Conservation (phyloP, 306 rosid genomes). For the Pyrus betulifolia region DNA sequence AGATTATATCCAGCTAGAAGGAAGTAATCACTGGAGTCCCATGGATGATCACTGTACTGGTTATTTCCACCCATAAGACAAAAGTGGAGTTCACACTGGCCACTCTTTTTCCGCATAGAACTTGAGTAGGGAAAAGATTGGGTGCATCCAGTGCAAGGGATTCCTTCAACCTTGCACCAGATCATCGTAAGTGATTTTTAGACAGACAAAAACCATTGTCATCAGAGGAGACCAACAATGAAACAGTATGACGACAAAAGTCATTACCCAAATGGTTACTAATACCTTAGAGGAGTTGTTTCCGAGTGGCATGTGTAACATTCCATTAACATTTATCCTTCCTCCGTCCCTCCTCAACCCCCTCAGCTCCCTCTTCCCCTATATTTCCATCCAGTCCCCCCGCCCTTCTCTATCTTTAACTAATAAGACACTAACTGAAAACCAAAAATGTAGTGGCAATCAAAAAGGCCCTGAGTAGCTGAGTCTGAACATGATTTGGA, state of each 20-base stretch:
- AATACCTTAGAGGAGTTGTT: background rate
- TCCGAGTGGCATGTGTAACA: too few relatives aligned
- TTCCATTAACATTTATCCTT: too few relatives aligned
- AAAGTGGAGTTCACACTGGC: background rate
- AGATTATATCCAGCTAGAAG: background rate
- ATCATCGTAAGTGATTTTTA: background rate
- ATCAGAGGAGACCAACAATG: background rate
- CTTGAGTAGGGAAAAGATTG: background rate
- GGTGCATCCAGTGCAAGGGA: background rate
- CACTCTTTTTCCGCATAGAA: background rate
- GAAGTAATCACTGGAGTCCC: background rate
- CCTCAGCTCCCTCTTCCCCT: too few relatives aligned
- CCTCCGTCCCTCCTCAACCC: too few relatives aligned
- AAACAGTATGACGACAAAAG: background rate
- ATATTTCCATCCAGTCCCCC: background rate
- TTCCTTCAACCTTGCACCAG: background rate
- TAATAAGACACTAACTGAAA: background rate
- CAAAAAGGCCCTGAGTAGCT: background rate
- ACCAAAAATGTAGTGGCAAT: background rate
- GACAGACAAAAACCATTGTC: background rate
- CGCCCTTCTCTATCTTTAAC: background rate
- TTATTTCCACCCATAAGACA: background rate
- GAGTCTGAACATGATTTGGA: background rate
- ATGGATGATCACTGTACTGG: background rate
- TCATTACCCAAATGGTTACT: background rate